A percentile compares a stretch with the other conserved stretches of the same genome.
phyloP scores from a whole-genome alignment of 768 basidiomycete genomes.

The Megacollybia marginata region DNA sequence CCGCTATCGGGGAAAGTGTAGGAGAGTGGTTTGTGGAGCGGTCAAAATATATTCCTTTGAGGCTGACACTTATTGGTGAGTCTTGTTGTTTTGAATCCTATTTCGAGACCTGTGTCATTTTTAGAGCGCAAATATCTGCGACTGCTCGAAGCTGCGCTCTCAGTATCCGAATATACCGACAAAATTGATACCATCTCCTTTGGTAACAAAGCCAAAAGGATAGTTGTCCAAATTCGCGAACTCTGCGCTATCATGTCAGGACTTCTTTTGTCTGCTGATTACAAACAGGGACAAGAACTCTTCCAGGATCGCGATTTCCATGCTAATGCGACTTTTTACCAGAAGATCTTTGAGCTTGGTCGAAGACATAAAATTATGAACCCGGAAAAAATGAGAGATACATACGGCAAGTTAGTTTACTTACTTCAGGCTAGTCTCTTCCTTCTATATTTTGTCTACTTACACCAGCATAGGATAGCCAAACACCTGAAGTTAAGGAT shows the following conservation, averaged over 20 bases:
- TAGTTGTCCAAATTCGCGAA: conserved; percentile 81
- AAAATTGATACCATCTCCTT: conserved; percentile 81
- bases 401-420: conserved; percentile 83
- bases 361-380: conserved; percentile 89
- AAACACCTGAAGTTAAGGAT: conserved; percentile 74
- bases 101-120: background rate
- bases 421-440: conserved; percentile 56
- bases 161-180: conserved; percentile 85
- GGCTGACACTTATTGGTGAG: conserved; percentile 44
- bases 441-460: background rate
- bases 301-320: conserved; percentile 79
- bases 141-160: conserved; percentile 76
- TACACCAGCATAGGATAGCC: conserved; percentile 55
- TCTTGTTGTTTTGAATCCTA: background rate
- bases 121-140: conserved; percentile 78
- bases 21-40: conserved; percentile 86
- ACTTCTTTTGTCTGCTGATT: conserved; percentile 74
- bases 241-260: conserved; percentile 86
- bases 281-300: conserved; percentile 82
- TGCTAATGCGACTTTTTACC: conserved; percentile 74
- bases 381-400: conserved; percentile 86
- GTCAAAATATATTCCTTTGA: conserved; percentile 73
- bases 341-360: conserved; percentile 74
- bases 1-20: conserved; percentile 49
- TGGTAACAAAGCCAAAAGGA: conserved; percentile 77